A percentile compares a stretch with the other conserved stretches of the same genome.
Evolutionary conservation across 148 eudicot genomes (phyloP).

Genomic region (Hydrangea macrophylla): DNA sequence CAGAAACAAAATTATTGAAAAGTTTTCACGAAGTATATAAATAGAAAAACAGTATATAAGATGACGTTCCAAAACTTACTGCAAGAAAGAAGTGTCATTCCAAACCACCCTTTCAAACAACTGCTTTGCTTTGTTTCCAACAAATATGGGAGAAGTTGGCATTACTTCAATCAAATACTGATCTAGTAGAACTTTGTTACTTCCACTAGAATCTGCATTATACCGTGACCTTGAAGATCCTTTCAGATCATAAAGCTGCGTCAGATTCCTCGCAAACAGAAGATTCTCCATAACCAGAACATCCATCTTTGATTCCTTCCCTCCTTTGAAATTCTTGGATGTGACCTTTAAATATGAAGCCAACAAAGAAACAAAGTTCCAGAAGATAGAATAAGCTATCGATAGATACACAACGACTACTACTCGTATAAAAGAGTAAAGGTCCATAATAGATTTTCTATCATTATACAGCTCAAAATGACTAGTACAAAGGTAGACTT

Average conservation of each 20-base stretch:
- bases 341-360: slow-evolving; percentile 56
- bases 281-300: slow-evolving; percentile 82
- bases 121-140: slow-evolving; percentile 68
- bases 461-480: too few relatives aligned
- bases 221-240: slow-evolving; percentile 80
- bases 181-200: slow-evolving; percentile 69
- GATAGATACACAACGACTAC: too few relatives aligned
- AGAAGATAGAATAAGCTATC: too few relatives aligned
- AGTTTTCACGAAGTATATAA: neutral
- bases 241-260: slow-evolving; percentile 71
- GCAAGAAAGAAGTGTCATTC: slow-evolving; percentile 85
- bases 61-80: slow-evolving; percentile 43
- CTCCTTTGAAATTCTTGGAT: slow-evolving; percentile 66
- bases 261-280: slow-evolving; percentile 49
- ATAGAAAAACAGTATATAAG: neutral
- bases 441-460: too few relatives aligned
- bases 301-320: slow-evolving; percentile 71
- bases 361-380: slow-evolving; percentile 12
- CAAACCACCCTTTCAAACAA: slow-evolving; percentile 78
- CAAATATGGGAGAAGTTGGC: slow-evolving; percentile 79
- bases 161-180: slow-evolving; percentile 80
- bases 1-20: neutral
- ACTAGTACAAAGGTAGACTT: too few relatives aligned
- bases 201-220: slow-evolving; percentile 65
- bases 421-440: too few relatives aligned